These are phyloP conservation scores for Pinus tabuliformis DNA, from an alignment of 75 land plant species.

Conservation along the genomic window DNA sequence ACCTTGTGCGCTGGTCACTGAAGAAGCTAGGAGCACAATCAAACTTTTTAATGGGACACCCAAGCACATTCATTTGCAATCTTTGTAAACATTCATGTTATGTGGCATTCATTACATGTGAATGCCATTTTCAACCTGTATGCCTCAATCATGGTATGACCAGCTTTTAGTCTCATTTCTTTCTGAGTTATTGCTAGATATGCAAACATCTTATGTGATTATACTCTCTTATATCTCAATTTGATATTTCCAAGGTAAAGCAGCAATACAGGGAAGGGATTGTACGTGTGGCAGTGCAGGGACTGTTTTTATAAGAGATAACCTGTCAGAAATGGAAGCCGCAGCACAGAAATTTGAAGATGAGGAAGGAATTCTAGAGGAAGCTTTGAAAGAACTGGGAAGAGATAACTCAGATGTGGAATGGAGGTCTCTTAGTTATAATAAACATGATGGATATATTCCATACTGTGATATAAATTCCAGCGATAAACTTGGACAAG, in stretches of 20 bases:
- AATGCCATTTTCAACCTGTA: constrained; percentile 48
- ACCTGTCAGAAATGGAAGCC: constrained; percentile 61
- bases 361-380: constrained; percentile 43
- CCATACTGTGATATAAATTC: constrained; percentile 51
- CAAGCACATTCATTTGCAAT: constrained; percentile 53
- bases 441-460: constrained; percentile 32
- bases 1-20: constrained; percentile 56
- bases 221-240: no score
- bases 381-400: constrained; percentile 19
- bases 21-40: constrained; percentile 42
- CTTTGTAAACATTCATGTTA: constrained; percentile 83
- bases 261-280: constrained; percentile 33
- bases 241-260: not conserved
- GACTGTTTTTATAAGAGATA: constrained; percentile 47
- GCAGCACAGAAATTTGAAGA: constrained; percentile 59
- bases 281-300: constrained; percentile 50
- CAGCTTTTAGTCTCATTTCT: not conserved
- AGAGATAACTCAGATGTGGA: constrained; percentile 17
- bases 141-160: constrained; percentile 85
- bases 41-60: constrained; percentile 8
- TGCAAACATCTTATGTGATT: no score
- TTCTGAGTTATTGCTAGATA: no score
- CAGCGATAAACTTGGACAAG: not conserved
- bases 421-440: not conserved
- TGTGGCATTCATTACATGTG: constrained; percentile 61